Conservation (phyloP, 257 asterid species). For the Eustoma russellianum region DNA sequence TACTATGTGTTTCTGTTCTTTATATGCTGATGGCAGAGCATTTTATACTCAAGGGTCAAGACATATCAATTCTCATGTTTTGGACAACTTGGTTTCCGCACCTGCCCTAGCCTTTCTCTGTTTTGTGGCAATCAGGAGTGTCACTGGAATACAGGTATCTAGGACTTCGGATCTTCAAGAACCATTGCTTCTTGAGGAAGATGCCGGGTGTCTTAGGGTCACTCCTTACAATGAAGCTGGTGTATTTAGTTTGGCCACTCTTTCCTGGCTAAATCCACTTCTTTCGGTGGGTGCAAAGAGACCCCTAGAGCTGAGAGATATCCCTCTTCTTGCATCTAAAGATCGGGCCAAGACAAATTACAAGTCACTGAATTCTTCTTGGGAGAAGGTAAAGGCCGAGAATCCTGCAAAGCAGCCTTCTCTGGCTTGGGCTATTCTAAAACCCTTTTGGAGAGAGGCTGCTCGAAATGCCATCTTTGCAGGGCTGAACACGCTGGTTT, state of each 20-base stretch:
- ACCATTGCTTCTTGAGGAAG: slow-evolving; percentile 63
- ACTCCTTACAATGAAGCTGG: slow-evolving; percentile 90
- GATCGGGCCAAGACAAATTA: slow-evolving; percentile 88
- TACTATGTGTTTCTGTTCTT: slow-evolving; percentile 35
- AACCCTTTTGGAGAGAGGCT: slow-evolving; percentile 82
- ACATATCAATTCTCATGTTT: slow-evolving; percentile 54
- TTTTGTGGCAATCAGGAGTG: slow-evolving; percentile 62
- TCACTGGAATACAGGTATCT: slow-evolving; percentile 46
- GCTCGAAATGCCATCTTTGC: slow-evolving; percentile 77
- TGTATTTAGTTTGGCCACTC: slow-evolving; percentile 66
- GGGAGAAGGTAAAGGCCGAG: slow-evolving; percentile 75
- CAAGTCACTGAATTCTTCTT: slow-evolving; percentile 60
- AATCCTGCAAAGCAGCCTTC: slow-evolving; percentile 53
- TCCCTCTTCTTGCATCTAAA: slow-evolving; percentile 69
- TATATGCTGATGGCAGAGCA: slow-evolving; percentile 56
- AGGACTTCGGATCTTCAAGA: slow-evolving; percentile 64
- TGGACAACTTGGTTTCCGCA: slow-evolving; percentile 47
- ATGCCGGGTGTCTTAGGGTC: slow-evolving; percentile 80
- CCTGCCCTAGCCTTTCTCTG: slow-evolving; percentile 71
- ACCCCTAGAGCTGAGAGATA: slow-evolving; percentile 86
- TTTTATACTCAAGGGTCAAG: slow-evolving; percentile 43
- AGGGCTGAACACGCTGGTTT: slow-evolving; percentile 63
- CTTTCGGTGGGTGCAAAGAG: slow-evolving; percentile 87
- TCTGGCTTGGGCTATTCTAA: slow-evolving; percentile 82
- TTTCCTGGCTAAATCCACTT: slow-evolving; percentile 93